These are phyloP conservation scores for Lentinula sp. DNA, from an alignment of 768 basidiomycete species.

Conservation along the genomic window DNA sequence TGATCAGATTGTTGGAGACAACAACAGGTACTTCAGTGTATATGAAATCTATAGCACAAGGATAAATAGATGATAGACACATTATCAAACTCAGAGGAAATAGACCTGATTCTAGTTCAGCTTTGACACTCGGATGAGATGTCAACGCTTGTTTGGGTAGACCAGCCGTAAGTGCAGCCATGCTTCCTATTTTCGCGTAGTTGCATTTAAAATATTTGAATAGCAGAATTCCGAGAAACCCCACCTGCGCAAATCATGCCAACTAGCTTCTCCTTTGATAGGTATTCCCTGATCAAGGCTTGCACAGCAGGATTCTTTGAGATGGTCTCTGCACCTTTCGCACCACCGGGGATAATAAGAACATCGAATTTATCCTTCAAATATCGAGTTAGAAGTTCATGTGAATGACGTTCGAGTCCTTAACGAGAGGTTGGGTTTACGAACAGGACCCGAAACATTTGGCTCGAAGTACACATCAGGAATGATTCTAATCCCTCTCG, in stretches of 20 bases:
- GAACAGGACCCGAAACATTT: conserved; percentile 40
- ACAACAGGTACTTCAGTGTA: conserved; percentile 74
- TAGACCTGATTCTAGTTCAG: conserved; percentile 46
- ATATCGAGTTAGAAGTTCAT: background rate
- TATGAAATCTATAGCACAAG: conserved; percentile 41
- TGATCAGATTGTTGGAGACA: conserved; percentile 64
- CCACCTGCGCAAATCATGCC: conserved; percentile 85
- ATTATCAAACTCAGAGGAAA: background rate
- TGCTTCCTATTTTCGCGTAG: conserved; percentile 41
- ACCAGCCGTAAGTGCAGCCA: conserved; percentile 57
- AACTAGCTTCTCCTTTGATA: conserved; percentile 50
- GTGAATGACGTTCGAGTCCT: background rate
- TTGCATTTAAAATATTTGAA: background rate
- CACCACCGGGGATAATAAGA: conserved; percentile 72
- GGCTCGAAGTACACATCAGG: conserved; percentile 54
- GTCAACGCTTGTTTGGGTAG: conserved; percentile 64
- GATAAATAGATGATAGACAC: background rate
- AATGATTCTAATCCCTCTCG: conserved; percentile 67
- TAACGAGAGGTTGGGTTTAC: background rate
- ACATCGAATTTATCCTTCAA: conserved; percentile 60
- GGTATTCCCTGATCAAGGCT: conserved; percentile 51
- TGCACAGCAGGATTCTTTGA: conserved; percentile 56
- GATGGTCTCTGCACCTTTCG: conserved; percentile 72
- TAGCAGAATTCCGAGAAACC: conserved; percentile 9
- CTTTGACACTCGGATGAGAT: conserved; percentile 71